Conservation (phyloP, 116 monocot genomes). For the Phalaenopsis hybrid region DNA sequence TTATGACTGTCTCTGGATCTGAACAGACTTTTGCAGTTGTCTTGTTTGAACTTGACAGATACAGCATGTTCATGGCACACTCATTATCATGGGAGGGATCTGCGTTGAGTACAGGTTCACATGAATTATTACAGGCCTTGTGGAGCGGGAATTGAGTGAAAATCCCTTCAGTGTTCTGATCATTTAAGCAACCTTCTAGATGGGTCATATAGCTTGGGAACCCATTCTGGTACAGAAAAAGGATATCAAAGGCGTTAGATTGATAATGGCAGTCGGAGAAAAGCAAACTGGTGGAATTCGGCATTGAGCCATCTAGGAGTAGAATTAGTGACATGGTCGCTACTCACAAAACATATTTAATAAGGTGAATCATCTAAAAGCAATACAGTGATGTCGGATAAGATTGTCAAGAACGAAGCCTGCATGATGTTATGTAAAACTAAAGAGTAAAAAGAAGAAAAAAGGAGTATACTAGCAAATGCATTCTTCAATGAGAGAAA, state of each 20-base stretch:
- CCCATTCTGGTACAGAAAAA: slow-evolving; percentile 25
- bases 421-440: background rate
- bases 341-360: background rate
- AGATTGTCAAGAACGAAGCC: background rate
- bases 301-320: background rate
- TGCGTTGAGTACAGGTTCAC: slow-evolving; percentile 34
- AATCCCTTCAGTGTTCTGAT: slow-evolving; percentile 24
- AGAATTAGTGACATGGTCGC: background rate
- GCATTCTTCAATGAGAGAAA: background rate
- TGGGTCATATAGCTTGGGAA: slow-evolving; percentile 13
- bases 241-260: background rate
- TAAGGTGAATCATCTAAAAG: no score
- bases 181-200: slow-evolving; percentile 24
- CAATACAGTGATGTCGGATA: background rate
- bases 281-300: background rate
- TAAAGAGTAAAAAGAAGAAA: background rate
- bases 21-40: slow-evolving; percentile 13
- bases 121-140: slow-evolving; percentile 24
- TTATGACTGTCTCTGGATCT: slow-evolving; percentile 39
- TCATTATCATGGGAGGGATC: slow-evolving; percentile 23
- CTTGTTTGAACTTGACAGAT: slow-evolving; percentile 18
- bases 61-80: slow-evolving; percentile 17
- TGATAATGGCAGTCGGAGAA: background rate
- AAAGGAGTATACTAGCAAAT: background rate
- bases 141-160: slow-evolving; percentile 49